phyloP scores from a whole-genome alignment of 2,329 filamentous ascomycete species.

The Onygenales sp. region DNA sequence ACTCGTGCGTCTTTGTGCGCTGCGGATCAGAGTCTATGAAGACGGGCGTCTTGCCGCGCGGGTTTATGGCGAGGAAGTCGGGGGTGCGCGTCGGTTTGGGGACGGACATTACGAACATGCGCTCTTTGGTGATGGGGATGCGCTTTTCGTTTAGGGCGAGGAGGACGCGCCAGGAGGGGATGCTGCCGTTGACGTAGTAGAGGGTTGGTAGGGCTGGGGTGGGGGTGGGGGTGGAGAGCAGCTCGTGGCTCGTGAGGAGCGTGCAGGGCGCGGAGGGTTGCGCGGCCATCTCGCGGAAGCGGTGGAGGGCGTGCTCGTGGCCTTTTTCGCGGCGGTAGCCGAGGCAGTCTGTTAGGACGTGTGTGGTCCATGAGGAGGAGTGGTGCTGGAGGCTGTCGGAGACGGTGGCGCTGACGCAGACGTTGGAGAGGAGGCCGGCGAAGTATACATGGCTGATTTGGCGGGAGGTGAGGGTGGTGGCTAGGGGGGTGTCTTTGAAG shows the following conservation, averaged over 20 bases:
- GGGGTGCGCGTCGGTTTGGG: slow-evolving; percentile 1
- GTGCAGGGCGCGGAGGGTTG: neutral
- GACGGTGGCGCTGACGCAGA: neutral
- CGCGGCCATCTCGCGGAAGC: neutral
- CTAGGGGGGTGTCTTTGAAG: slow-evolving; percentile 3
- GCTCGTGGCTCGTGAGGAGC: neutral
- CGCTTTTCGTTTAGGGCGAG: neutral
- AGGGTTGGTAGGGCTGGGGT: neutral
- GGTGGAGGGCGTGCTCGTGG: neutral
- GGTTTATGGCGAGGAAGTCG: slow-evolving; percentile 2
- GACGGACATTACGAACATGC: slow-evolving; percentile 1
- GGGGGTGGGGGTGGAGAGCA: neutral
- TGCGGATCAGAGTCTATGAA: neutral
- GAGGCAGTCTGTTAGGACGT: slow-evolving; percentile 1
- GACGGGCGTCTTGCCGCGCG: slow-evolving; percentile 1
- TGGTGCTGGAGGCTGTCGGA: neutral
- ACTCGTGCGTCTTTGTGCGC: neutral
- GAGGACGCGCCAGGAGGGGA: slow-evolving; percentile 2
- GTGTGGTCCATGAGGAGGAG: neutral
- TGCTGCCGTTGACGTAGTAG: slow-evolving; percentile 5
- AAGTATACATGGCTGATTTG: neutral
- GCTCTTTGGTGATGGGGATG: neutral
- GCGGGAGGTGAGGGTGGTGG: neutral
- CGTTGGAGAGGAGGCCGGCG: slow-evolving; percentile 2
- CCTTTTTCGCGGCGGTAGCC: neutral